These are phyloP conservation scores for Isoetes taiwanensis DNA, from an alignment of 75 land plant genomes.

Conservation along the genomic window DNA sequence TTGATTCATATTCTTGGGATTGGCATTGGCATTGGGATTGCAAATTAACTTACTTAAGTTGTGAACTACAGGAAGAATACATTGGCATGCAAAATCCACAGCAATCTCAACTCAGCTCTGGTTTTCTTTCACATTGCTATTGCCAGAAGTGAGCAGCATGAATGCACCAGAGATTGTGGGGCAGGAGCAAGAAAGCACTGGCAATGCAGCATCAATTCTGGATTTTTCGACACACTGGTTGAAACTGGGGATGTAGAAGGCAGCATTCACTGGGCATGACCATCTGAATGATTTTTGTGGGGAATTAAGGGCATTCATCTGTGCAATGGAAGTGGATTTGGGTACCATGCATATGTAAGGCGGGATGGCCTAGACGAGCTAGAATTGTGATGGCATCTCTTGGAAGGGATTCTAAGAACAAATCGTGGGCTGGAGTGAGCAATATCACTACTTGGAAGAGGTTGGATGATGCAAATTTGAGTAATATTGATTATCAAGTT, in stretches of 20 bases:
- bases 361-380: constrained; percentile 79
- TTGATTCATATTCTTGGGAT: too few species aligned
- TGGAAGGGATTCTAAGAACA: constrained; percentile 21
- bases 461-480: constrained; percentile 49
- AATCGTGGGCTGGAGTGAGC: constrained; percentile 48
- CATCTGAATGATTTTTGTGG: constrained; percentile 97
- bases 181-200: constrained; percentile 45
- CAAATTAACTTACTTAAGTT: too few species aligned
- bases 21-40: too few species aligned
- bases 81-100: constrained; percentile 28
- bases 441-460: constrained; percentile 81
- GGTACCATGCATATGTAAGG: constrained; percentile 95
- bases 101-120: constrained; percentile 46
- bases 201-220: constrained; percentile 67
- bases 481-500: constrained; percentile 38
- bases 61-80: constrained; percentile 36
- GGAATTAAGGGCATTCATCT: constrained; percentile 42
- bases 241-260: constrained; percentile 78
- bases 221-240: constrained; percentile 67
- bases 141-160: constrained; percentile 51
- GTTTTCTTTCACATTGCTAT: constrained; percentile 84
- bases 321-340: constrained; percentile 88
- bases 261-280: constrained; percentile 84
- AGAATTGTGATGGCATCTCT: constrained; percentile 58
- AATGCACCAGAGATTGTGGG: constrained; percentile 49